phyloP scores from a whole-genome alignment of 768 basidiomycete genomes.

The Tephrocybe sp. region DNA sequence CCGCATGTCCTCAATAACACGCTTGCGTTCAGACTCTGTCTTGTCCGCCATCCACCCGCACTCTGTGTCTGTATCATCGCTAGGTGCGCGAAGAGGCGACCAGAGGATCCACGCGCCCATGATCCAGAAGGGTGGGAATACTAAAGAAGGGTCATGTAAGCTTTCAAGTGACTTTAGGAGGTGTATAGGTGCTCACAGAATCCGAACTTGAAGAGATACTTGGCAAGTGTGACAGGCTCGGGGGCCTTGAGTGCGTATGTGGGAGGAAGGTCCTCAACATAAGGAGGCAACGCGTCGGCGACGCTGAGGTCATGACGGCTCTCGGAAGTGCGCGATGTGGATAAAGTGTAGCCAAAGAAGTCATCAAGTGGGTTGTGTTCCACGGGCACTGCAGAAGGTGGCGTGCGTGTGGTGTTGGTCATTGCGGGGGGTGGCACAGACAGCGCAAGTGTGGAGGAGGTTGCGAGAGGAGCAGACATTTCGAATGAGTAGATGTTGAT shows the following conservation, averaged over 20 bases:
- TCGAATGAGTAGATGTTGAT: too few relatives aligned
- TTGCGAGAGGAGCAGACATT: slow-evolving; percentile 9
- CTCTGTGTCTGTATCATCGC: slow-evolving; percentile 22
- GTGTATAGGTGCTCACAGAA: slow-evolving; percentile 44
- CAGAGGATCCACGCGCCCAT: slow-evolving; percentile 57
- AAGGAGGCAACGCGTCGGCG: slow-evolving; percentile 40
- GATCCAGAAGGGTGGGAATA: slow-evolving; percentile 65
- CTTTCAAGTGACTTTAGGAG: neutral
- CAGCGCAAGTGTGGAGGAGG: slow-evolving; percentile 14
- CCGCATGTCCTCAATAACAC: slow-evolving; percentile 48
- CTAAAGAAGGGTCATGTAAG: slow-evolving; percentile 27
- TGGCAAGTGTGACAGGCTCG: slow-evolving; percentile 56
- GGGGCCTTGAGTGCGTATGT: slow-evolving; percentile 31
- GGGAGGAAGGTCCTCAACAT: slow-evolving; percentile 41
- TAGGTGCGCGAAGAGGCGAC: slow-evolving; percentile 49
- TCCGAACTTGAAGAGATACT: slow-evolving; percentile 63
- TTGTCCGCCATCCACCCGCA: slow-evolving; percentile 57
- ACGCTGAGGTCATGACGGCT: slow-evolving; percentile 41
- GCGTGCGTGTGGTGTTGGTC: slow-evolving; percentile 21
- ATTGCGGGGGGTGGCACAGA: slow-evolving; percentile 15
- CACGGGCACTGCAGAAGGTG: slow-evolving; percentile 11
- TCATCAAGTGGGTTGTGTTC: slow-evolving; percentile 28
- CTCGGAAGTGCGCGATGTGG: slow-evolving; percentile 33
- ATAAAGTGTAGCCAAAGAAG: slow-evolving; percentile 38
- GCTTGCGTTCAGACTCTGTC: slow-evolving; percentile 48